Base-by-base conservation (phyloP, 805 yeast genomes). In the Myxozyma neotropica region DNA sequence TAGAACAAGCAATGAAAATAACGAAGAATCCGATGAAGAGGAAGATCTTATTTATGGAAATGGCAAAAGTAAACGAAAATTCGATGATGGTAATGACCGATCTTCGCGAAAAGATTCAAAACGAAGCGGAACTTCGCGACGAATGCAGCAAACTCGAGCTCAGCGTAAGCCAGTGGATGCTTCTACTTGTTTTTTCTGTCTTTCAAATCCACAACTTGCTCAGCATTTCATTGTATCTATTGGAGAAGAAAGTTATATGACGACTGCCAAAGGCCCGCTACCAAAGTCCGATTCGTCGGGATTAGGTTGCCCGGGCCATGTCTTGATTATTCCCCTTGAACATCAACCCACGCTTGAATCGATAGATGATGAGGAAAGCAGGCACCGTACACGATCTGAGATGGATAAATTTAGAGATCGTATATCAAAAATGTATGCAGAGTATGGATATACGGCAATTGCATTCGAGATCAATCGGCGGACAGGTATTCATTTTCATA, bases 241-340 rank as follows among this genome's bases (percentile, higher is more conserved):
- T 53, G 93, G 89, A 0, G 79, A 80, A 12, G 75, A 77, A 47
- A 74, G 83, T 0, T 91, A 90, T 70, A 52, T 91, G 58, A 86
- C 97, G 0, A 78, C 85, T 15, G 95, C 96, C 0, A 90, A 88
- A 69, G 97, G 97, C 0, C 97, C 97, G 0, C 73, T 91, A 27
- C 51, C 65, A 17, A 54, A 51, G 33, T 82, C 86, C 0, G 73
- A 71, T 10, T 73, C 74, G 4, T 21, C 33, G 48, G 75, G 81
- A 70, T 74, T 80, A 69, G 74, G 77, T 7, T 85, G 88, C 68
- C 82, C 95, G 0, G 96, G 95, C 0, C 97, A 91, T 75, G 88
- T 89, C 23, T 76, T 91, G 44, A 78, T 92, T 7, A 83, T 90
- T 12, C 95, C 97, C 0, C 81, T 92, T 19, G 83, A 85, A 21